phyloP scores from a whole-genome alignment of 1,284 basidiomycete species.

The Melampsora larici-populina region DNA sequence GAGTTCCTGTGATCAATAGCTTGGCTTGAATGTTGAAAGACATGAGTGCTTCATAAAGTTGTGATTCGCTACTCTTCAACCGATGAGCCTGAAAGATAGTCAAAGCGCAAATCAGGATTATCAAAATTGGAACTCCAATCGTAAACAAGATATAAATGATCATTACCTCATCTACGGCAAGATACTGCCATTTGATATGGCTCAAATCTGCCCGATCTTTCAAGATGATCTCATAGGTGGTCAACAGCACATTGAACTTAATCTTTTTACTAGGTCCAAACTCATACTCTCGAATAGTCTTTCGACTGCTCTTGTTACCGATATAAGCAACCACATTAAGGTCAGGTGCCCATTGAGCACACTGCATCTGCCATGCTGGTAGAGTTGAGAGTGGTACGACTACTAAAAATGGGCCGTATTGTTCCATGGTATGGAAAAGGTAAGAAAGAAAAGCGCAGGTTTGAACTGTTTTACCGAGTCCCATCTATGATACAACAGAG shows the following conservation, averaged over 20 bases:
- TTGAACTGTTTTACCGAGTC: conserved; percentile 95
- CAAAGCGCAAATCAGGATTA: conserved; percentile 2
- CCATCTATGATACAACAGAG: conserved; percentile 64
- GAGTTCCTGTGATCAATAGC: conserved; percentile 95
- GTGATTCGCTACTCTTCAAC: conserved; percentile 94
- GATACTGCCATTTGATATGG: conserved; percentile 94
- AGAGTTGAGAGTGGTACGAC: conserved; percentile 98
- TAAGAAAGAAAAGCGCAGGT: conserved; percentile 93
- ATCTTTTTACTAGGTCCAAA: conserved; percentile 73
- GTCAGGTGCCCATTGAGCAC: conserved; percentile 91
- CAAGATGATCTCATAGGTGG: conserved; percentile 94
- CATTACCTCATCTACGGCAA: conserved; percentile 87
- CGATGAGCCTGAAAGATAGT: conserved; percentile 73
- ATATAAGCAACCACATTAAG: conserved; percentile 97
- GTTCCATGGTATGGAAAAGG: conserved; percentile 85
- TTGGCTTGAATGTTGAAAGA: conserved; percentile 86
- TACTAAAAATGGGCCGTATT: conserved; percentile 95
- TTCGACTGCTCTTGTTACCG: conserved; percentile 79
- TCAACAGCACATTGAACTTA: conserved; percentile 94
- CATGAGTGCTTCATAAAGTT: conserved; percentile 88
- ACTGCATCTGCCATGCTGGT: conserved; percentile 96
- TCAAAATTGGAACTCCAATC: not conserved
- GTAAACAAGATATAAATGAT: conserved; percentile 45
- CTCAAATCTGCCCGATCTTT: conserved; percentile 84
- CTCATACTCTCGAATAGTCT: conserved; percentile 87